These are phyloP conservation scores for Lactuca sativa DNA, from an alignment of 129 eudicot genomes.

Conservation along the genomic window DNA sequence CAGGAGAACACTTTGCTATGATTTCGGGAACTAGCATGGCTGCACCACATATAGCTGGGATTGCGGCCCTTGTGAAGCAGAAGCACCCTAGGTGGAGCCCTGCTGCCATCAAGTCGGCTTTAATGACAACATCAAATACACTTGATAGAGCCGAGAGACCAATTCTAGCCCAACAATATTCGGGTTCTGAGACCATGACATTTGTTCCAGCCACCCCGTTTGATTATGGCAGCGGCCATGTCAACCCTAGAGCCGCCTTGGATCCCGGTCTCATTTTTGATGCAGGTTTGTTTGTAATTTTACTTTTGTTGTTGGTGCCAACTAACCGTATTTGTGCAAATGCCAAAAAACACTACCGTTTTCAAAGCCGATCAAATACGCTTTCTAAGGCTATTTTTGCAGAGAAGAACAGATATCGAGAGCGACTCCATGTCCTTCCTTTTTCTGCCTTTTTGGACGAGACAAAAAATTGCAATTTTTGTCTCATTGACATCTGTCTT, in stretches of 20 bases:
- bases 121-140: slow-evolving; percentile 90
- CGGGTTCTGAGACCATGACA: slow-evolving; percentile 74
- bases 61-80: slow-evolving; percentile 95
- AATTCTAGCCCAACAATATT: slow-evolving; percentile 86
- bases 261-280: slow-evolving; percentile 94
- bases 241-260: slow-evolving; percentile 86
- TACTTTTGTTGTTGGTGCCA: background rate
- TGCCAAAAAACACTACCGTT: background rate
- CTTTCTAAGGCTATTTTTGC: no score
- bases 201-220: slow-evolving; percentile 88
- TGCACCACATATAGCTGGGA: slow-evolving; percentile 99
- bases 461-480: no score
- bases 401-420: no score
- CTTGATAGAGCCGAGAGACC: slow-evolving; percentile 84
- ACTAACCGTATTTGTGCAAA: background rate
- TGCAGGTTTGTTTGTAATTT: slow-evolving; percentile 58
- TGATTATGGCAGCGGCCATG: slow-evolving; percentile 99
- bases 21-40: slow-evolving; percentile 99
- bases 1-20: slow-evolving; percentile 98
- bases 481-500: no score
- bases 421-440: no score
- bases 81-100: slow-evolving; percentile 98
- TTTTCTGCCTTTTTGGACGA: no score
- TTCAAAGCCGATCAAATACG: background rate
- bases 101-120: slow-evolving; percentile 93